Base-by-base conservation (phyloP, 2,329 filamentous ascomycete species). In the Diaporthe ampelina region DNA sequence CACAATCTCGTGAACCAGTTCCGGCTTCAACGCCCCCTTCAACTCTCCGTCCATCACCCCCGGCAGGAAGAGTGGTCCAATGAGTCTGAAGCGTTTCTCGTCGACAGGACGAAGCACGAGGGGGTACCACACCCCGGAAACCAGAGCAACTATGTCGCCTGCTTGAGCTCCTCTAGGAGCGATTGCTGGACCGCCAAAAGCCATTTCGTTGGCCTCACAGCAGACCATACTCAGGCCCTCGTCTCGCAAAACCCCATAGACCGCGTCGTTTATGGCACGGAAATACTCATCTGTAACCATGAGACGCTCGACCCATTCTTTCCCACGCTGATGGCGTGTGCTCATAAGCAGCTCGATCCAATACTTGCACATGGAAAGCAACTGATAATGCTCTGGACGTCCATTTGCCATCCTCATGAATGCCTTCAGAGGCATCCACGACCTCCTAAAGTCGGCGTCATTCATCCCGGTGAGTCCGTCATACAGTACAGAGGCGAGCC, bases 381-480 rank as follows among this genome's bases (percentile, higher is more conserved):
- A 32, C 1, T 32, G 4, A 7, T 7, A 7, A 1, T 5, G 3
- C 29, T 32, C 15, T 17, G 40, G 15, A 1, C 1, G 2, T 1
- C 40, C 40, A 3, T 7, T 43, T 43, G 40, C 40, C 15, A 0
- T 43, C 6, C 15, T 17, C 17, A 43, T 3, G 17, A 43, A 43
- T 7, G 15, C 40, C 7, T 4, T 7, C 1, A 1, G 0, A 7
- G 15, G 3, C 10, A 13, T 13, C 7, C 35, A 37, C 35, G 13
- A 15, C 5, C 1, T 43, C 40, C 2, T 19, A 43, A 1, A 43
- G 4, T 43, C 13, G 40, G 5, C 15, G 3, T 19, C 6, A 7
- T 19, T 48, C 45, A 24, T 21, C 19, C 43, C 45, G 45, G 9
- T 2, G 21, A 9, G 8, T 50, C 1, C 45, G 45, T 50, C 45